These are phyloP conservation scores for Syzygium aromaticum DNA, from an alignment of 345 rosid species.

Conservation along the genomic window DNA sequence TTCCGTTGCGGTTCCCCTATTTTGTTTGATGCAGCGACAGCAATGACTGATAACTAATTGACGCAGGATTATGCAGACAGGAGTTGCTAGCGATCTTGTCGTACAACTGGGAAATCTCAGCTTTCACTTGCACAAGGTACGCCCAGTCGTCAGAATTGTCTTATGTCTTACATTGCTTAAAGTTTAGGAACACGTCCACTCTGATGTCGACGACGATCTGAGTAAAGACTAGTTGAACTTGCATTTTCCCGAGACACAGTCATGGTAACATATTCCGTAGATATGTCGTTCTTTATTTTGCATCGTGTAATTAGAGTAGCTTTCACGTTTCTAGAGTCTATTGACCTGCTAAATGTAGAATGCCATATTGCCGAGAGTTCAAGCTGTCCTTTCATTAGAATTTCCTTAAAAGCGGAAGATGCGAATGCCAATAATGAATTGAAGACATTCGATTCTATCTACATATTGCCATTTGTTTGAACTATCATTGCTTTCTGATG, in stretches of 20 bases:
- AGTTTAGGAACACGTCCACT: background rate
- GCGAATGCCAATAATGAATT: background rate
- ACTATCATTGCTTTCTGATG: background rate
- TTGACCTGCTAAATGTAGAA: background rate
- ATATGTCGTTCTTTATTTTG: background rate
- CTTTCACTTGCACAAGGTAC: slow-evolving; percentile 56
- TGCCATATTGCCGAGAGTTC: background rate
- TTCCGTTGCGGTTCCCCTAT: background rate
- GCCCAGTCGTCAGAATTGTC: background rate
- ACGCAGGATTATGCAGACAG: slow-evolving; percentile 34
- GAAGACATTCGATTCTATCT: background rate
- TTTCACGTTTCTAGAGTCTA: background rate
- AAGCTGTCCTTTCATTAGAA: background rate
- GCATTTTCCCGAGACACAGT: background rate
- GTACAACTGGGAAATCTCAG: slow-evolving; percentile 34
- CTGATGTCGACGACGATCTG: background rate
- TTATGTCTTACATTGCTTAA: background rate
- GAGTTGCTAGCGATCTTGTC: slow-evolving; percentile 31
- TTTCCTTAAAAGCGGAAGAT: background rate
- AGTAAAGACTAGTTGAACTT: background rate
- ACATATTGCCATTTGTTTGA: background rate
- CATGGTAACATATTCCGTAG: background rate
- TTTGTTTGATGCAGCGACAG: background rate
- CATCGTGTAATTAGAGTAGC: background rate
- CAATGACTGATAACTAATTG: background rate